phyloP scores from a whole-genome alignment of 352 stramenopile genomes.

The Achlya hypogyna region DNA sequence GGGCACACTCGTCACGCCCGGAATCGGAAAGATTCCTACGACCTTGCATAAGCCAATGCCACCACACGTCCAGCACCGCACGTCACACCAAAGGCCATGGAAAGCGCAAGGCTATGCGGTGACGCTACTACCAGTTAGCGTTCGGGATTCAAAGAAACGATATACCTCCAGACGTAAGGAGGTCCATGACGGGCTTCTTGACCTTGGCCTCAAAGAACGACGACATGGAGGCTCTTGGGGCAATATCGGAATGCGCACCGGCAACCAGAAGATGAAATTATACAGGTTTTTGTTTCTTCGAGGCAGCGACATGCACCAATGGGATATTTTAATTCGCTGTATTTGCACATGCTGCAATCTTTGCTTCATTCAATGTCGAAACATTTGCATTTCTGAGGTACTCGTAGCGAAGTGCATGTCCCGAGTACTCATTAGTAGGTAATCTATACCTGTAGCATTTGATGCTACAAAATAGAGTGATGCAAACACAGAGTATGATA shows the following conservation, averaged over 20 bases:
- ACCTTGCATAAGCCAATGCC: neutral
- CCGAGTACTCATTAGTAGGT: neutral
- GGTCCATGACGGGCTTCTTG: conserved; percentile 56
- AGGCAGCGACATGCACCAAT: too few species aligned
- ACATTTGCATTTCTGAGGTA: too few species aligned
- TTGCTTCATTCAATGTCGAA: too few species aligned
- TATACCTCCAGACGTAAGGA: conserved; percentile 60
- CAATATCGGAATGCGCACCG: neutral
- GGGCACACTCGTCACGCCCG: conserved; percentile 57
- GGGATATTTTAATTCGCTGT: too few species aligned
- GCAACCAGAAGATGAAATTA: too few species aligned
- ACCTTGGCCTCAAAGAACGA: conserved; percentile 70
- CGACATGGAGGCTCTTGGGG: neutral
- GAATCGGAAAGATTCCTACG: conserved; percentile 67
- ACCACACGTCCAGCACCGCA: conserved; percentile 28
- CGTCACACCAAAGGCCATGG: conserved; percentile 70
- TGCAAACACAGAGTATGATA: neutral
- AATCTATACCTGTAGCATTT: neutral
- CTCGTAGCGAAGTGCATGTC: neutral
- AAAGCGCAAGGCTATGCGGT: conserved; percentile 55
- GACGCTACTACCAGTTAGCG: conserved; percentile 32
- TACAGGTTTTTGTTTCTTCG: too few species aligned
- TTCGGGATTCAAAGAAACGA: neutral
- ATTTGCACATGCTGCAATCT: too few species aligned
- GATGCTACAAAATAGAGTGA: neutral